Evolutionary conservation across 192 early-diverging fungal species (phyloP), one percentile per base, ranked within the genome.

Genomic region (Allomyces javanicus): DNA sequence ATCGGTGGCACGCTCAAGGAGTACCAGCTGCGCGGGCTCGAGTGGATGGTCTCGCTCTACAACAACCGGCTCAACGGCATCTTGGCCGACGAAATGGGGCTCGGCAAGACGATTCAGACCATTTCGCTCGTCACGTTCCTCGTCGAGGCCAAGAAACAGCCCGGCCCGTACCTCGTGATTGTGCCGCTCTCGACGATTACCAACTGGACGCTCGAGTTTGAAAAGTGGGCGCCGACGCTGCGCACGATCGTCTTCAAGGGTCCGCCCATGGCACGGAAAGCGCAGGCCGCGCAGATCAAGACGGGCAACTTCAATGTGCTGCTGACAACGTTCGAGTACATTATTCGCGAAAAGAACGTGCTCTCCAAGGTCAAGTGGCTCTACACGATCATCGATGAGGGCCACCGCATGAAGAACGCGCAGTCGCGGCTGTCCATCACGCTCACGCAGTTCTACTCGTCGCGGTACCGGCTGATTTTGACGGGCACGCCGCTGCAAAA

Each of bases 11-110:
- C 75, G 22, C 76, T 99, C 63, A 99, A 99, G 76, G 94, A 97
- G 25, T 99, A 99, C 75, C 96, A 83, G 76, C 66, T 96, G 69
- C 94, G 91, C 68, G 96, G 96, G 67, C 78, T 99, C 24, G 87
- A 99, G 79, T 99, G 96, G 96, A 96, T 99, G 96, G 90, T 96
- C 24, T 95, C 93, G 21, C 76, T 99, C 62, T 99, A 97, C 78
- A 99, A 99, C 74, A 99, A 99, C 75, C 75, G 90, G 63, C 77
- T 99, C 40, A 99, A 99, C 74, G 96, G 96, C 62, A 97, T 99
- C 70, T 71, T 99, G 66, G 96, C 96, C 63, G 95, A 96, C 72
- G 91, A 93, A 76, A 96, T 97, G 92, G 90, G 87, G 64, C 74
- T 88, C 44, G 88, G 87, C 44, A 87, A 89, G 74, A 89, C 86